Base-by-base conservation (phyloP, 495 filamentous ascomycete species). In the Coniosporium apollinis region DNA sequence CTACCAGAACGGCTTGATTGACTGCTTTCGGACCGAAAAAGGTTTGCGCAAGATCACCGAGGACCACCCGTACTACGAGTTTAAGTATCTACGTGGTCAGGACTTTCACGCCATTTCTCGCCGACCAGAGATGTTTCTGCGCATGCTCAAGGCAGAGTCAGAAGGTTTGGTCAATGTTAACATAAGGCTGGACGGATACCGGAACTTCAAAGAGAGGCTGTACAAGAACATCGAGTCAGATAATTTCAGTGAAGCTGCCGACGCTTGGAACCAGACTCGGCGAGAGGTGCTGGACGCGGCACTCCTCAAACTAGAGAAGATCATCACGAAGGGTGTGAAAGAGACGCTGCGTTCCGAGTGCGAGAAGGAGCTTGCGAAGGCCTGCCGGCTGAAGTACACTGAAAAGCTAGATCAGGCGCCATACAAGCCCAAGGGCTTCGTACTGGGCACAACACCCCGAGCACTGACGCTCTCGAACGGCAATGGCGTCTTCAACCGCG, bases 141-240 rank as follows among this genome's bases (percentile, higher is more conserved):
- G 82, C 52, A 97, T 97, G 89, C 72, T 96, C 49, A 89, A 83
- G 51, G 89, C 89, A 3, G 89, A 97, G 56, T 76, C 83, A 45
- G 89, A 96, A 49, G 84, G 85, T 3, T 57, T 96, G 2, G 67
- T 96, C 15, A 82, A 94, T 31, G 77, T 97, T 15, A 69, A 68
- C 36, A 66, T 94, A 18, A 66, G 70, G 11, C 64, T 94, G 35
- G 72, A 83, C 44, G 72, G 80, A 36, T 73, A 80, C 41, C 66
- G 74, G 5, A 62, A 74, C 21, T 82, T 93, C 61, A 72, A 70
- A 30, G 64, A 70, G 25, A 67, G 74, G 29, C 67, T 96, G 1
- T 78, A 82, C 50, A 60, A 62, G n/a, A 76, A 84, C 35, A 84
- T 97, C 38, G 73, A 76, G 30, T 92, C 84, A 0, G 89, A 96